phyloP scores from a whole-genome alignment of 169 alveolate species.

The Fabrea salina region DNA sequence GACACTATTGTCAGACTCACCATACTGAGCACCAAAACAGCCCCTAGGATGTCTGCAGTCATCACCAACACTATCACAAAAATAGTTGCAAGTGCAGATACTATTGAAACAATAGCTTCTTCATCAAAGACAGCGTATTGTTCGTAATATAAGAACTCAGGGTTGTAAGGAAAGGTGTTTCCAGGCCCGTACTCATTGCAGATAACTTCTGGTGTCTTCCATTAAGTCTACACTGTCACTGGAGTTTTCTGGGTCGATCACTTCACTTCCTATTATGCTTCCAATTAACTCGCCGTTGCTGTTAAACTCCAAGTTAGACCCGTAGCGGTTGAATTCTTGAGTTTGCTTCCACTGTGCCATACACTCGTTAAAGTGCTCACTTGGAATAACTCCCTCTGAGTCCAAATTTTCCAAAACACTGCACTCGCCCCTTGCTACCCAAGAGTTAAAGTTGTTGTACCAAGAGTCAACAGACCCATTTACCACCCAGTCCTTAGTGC shows the following conservation, averaged over 20 bases:
- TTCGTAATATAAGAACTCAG: neutral
- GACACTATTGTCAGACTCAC: conserved; percentile 15
- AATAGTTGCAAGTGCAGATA: neutral
- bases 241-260: neutral
- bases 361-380: neutral
- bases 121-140: neutral
- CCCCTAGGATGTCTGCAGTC: neutral
- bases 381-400: neutral
- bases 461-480: neutral
- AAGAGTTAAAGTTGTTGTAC: neutral
- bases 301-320: neutral
- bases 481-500: neutral
- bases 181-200: neutral
- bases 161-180: neutral
- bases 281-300: neutral
- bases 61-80: conserved; percentile 8
- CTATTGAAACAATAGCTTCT: neutral
- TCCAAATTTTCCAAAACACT: neutral
- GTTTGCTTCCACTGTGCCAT: neutral
- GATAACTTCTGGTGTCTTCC: neutral
- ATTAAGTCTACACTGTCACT: conserved; percentile 15
- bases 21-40: neutral
- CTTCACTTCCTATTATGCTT: neutral
- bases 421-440: neutral
- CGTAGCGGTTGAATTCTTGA: neutral